Base-by-base conservation (phyloP, 768 basidiomycete genomes). In the Sarcomyxa edulis region DNA sequence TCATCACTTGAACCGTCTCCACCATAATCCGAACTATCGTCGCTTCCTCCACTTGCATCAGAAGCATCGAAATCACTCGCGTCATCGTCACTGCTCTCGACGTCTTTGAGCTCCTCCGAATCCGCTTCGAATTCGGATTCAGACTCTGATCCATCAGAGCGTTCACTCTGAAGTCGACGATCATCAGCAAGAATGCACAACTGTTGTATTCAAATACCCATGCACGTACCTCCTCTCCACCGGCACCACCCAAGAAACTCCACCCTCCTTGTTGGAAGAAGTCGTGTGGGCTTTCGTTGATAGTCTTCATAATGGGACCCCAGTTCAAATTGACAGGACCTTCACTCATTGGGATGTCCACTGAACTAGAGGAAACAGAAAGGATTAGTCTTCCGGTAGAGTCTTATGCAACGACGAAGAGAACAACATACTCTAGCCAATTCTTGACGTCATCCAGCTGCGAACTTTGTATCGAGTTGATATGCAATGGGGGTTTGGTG, bases 241-340 rank as follows among this genome's bases (percentile, higher is more conserved):
- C 75, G 7, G 76, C 68, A 28, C 83, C 82, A 10, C 83, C 79
- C 44, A 98, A 73, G 81, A 93, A 97, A 40, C 64, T 68, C 95
- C 95, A 98, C 24, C 96, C 96, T n/a, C 92, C 93, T 34, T 84
- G 79, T 45, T 84, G 84, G 80, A 94, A 99, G 68, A 98, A 99
- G 20, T 87, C 90, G 48, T 86, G 81, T 0, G 96, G 93, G 46
- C 84, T 90, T 48, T 98, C 95, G 46, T 96, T 96, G 62, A 97
- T 83, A 26, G 91, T 94, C 62, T 97, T 98, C 92, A 99, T 97
- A 58, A 99, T 96, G 3, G 87, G 88, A 5, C 84, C 82, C 96
- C 95, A 99, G 54, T 96, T 95, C 64, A 97, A 68, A 61, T 98
- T 98, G 66, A 99, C 91, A 6, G 91, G 90, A 4, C 94, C 87